Evolutionary conservation across 108 stramenopile genomes (phyloP).

Genomic region (Pseudonitzschia multistriata): DNA sequence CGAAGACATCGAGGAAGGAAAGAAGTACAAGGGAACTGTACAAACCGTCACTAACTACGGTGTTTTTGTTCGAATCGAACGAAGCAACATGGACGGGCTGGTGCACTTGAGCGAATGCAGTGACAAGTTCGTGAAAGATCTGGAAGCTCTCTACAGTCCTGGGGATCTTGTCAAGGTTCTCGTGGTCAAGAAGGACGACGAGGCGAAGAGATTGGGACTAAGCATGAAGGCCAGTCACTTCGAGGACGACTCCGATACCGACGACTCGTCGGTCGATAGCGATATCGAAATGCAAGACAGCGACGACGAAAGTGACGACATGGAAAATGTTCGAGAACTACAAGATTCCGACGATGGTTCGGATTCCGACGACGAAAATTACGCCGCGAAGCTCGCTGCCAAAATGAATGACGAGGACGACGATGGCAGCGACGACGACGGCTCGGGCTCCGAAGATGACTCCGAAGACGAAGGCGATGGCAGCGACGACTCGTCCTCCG

Average conservation of each 20-base stretch:
- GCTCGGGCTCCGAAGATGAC: constrained; percentile 28
- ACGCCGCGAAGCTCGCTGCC: constrained; percentile 63
- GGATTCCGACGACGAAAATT: constrained; percentile 58
- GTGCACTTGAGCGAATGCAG: constrained; percentile 91
- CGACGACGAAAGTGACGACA: constrained; percentile 37
- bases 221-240: constrained; percentile 95
- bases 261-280: constrained; percentile 42
- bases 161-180: constrained; percentile 94
- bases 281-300: constrained; percentile 50
- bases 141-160: constrained; percentile 76
- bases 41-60: constrained; percentile 87
- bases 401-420: constrained; percentile 42
- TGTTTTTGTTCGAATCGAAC: constrained; percentile 87
- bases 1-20: constrained; percentile 70
- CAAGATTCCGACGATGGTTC: constrained; percentile 27
- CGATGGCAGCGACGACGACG: constrained; percentile 39
- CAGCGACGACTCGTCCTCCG: constrained; percentile 16
- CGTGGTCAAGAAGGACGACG: constrained; percentile 81
- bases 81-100: constrained; percentile 87
- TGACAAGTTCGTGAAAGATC: constrained; percentile 77
- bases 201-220: constrained; percentile 63
- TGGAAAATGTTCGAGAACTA: constrained; percentile 9
- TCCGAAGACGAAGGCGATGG: constrained; percentile 39
- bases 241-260: constrained; percentile 66
- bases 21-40: constrained; percentile 87